These are phyloP conservation scores for Fusarium chlamydosporum DNA, from an alignment of 2,329 filamentous ascomycete genomes.

Conservation along the genomic window DNA sequence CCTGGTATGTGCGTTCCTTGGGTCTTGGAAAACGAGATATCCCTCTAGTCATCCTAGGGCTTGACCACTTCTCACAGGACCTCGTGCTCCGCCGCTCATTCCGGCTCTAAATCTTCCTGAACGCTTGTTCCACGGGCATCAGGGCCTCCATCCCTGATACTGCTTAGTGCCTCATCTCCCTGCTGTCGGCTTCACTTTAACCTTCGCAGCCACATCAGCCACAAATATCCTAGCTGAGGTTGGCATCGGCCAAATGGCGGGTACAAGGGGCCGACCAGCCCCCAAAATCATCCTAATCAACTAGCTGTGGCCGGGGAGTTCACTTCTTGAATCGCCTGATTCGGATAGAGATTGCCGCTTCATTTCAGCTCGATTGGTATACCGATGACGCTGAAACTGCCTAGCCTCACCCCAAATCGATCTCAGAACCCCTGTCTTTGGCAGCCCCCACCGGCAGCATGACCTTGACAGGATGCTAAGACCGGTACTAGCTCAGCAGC, in stretches of 20 bases:
- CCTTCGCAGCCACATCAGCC: too few relatives aligned
- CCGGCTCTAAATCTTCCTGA: too few relatives aligned
- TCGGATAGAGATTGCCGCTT: neutral
- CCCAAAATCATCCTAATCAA: neutral
- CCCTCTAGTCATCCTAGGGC: too few relatives aligned
- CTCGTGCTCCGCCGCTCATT: too few relatives aligned
- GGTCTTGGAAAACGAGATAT: too few relatives aligned
- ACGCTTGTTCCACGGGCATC: too few relatives aligned
- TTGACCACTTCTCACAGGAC: too few relatives aligned
- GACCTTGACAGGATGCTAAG: neutral
- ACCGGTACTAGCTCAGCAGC: conserved; percentile 6
- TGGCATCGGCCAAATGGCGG: neutral
- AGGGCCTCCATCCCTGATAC: too few relatives aligned
- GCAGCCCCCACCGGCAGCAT: neutral
- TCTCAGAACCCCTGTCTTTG: conserved; percentile 2
- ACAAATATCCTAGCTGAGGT: conserved; percentile 1
- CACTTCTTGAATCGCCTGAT: conserved; percentile 1
- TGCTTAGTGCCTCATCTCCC: too few relatives aligned
- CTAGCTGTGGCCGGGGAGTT: neutral
- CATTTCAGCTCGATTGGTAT: neutral
- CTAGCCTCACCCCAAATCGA: neutral
- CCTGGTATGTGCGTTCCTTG: too few relatives aligned
- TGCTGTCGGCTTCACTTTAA: too few relatives aligned
- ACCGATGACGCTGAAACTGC: neutral
- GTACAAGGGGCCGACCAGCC: neutral